Base-by-base conservation (phyloP, 2,329 filamentous ascomycete genomes). In the Akanthomyces muscarius region DNA sequence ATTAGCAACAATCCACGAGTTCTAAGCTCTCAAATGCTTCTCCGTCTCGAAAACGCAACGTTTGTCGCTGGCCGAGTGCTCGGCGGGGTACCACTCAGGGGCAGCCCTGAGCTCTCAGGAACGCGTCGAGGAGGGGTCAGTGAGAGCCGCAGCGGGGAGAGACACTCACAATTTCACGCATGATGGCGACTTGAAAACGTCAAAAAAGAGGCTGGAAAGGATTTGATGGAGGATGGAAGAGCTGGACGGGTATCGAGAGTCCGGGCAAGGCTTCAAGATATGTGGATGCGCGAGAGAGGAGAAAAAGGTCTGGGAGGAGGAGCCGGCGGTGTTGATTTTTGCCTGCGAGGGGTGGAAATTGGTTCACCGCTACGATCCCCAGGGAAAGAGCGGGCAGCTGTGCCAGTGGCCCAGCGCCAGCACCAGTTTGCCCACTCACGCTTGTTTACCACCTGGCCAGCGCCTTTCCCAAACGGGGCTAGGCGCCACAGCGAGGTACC, bases 121-220 rank as follows among this genome's bases (percentile, higher is more conserved):
- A 80, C 77, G 79, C 79, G 78, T 77, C 70, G 69, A 68, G 69
- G 65, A 63, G 67, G 64, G 64, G 61, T 62, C 59, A 61, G 33
- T 25, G 38, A 52, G 50, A 58, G 52, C 53, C 54, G 56, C 38
- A 55, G 59, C 56, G 62, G 63, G 64, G 64, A 60, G 58, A 57
- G 57, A 54, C 50, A 86, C 85, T 78, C 80, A 89, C 86, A 79
- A 88, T 88, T 79, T 88, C 86, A 83, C 86, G 86, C 86, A 88
- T 88, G 70, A 77, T 86, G 78, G 73, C 70, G 71, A 67, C 68
- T 65, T 66, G 65, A 64, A 67, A 65, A 65, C 66, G 65, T 66
- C 68, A 66, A 65, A 67, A 65, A 67, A 57, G 42, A 63, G 65
- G 42, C 36, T 56, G 33, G 10, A 68, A 66, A 51, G 58, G 62